Base-by-base conservation (phyloP, 129 eudicot species). In the Pittosporum tobira region DNA sequence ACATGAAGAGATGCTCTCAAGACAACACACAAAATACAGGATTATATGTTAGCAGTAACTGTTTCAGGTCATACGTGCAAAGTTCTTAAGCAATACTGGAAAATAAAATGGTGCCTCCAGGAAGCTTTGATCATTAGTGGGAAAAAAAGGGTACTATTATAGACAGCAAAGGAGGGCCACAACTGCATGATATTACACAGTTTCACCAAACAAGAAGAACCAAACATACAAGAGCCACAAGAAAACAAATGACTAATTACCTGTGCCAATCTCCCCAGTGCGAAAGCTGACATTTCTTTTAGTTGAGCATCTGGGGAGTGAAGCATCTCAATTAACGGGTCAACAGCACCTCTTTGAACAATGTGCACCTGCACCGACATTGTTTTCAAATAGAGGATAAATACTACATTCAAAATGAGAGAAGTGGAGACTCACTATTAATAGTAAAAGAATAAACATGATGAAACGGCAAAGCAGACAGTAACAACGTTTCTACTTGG, bases 231-330 rank as follows among this genome's bases (percentile, higher is more conserved):
- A 27, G 53, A 10, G 15, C 11, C 15, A 59, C 1, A 27, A 61
- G 43, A 18, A 29, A 22, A 29, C 20, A 28, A 62, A 62, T 47
- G 9, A 48, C 16, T 15, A 54, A 6, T 36, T 76, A 91, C 96
- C 94, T 91, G 98, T 40, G 96, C 96, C 73, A 91, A 71, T 63
- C 98, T 86, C 60, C 98, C 98, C 1, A 91, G 88, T 23, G 98
- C 95, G 83, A 91, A 91, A 66, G 96, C 98, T 45, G 98, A 66
- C 98, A 91, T 91, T 74, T 91, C 98, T 66, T 62, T 76, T 51
- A 86, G 81, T 59, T 91, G 98, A 56, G 78, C 67, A 66, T 91
- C 96, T 48, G 75, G 68, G 16, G 89, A 81, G 43, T 81, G 79
- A 53, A 91, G 79, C 98, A 91, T 83, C 67, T 86, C 90, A 69